A percentile compares a stretch with the other conserved stretches of the same genome.
phyloP scores from a whole-genome alignment of 805 yeast genomes.

The Zygosaccharomyces kombuchaensis region DNA sequence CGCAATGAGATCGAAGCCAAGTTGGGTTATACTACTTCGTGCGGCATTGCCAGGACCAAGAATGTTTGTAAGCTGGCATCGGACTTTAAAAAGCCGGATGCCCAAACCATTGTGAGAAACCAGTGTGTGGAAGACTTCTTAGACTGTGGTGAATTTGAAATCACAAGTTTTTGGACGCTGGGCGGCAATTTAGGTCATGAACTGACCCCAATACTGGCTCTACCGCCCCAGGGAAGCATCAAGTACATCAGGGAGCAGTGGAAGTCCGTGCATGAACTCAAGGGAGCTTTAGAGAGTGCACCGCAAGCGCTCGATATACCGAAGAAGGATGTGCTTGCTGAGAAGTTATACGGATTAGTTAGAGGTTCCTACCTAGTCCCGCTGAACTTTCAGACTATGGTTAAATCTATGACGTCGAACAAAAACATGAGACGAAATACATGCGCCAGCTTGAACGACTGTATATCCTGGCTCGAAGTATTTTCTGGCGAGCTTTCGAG shows the following conservation, averaged over 20 bases:
- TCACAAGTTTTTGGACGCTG: constrained; percentile 80
- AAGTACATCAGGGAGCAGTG: constrained; percentile 49
- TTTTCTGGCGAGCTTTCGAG: constrained; percentile 74
- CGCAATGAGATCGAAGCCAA: constrained; percentile 49
- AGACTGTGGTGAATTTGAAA: constrained; percentile 44
- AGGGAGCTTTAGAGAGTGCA: constrained; percentile 17
- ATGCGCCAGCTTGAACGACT: constrained; percentile 51
- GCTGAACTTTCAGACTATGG: constrained; percentile 52
- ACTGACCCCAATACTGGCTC: constrained; percentile 45
- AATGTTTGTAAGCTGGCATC: constrained; percentile 83
- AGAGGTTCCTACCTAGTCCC: constrained; percentile 59
- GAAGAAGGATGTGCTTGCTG: constrained; percentile 47
- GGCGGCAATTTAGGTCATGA: constrained; percentile 84
- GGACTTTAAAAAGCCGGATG: constrained; percentile 77
- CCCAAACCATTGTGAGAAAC: constrained; percentile 70
- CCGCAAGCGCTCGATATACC: constrained; percentile 28
- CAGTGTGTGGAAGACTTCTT: constrained; percentile 49
- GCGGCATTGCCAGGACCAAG: constrained; percentile 77
- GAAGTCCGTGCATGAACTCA: constrained; percentile 34
- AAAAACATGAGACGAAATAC: constrained; percentile 67
- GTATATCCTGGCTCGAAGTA: constrained; percentile 74
- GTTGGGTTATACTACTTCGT: constrained; percentile 81
- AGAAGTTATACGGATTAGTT: constrained; percentile 53
- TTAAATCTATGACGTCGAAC: constrained; percentile 84
- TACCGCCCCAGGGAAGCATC: constrained; percentile 48